Evolutionary conservation across 2,329 filamentous ascomycete species (phyloP).

Genomic region (Chaetomium olivaceum): DNA sequence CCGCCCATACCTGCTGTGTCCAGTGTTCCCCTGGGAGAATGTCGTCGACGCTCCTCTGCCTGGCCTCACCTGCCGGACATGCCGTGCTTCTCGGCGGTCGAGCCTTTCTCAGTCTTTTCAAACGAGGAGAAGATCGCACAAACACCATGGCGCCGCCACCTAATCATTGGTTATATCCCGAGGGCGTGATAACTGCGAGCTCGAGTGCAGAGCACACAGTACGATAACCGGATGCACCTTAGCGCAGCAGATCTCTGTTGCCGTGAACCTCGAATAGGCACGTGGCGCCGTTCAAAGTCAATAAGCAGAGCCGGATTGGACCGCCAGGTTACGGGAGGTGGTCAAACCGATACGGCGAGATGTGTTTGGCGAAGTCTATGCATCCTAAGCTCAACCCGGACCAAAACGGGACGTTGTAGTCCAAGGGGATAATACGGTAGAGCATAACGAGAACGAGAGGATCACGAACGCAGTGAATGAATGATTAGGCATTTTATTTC

Average conservation of each 20-base stretch:
- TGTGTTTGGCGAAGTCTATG: too few relatives aligned
- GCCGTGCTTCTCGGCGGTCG: too few relatives aligned
- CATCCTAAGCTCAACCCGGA: too few relatives aligned
- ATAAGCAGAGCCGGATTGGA: not conserved
- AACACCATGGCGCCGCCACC: too few relatives aligned
- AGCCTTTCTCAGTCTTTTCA: too few relatives aligned
- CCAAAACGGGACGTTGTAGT: too few relatives aligned
- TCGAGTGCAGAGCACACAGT: not conserved
- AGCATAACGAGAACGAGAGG: not conserved
- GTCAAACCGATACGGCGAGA: not conserved
- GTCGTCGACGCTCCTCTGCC: not conserved
- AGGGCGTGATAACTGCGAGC: not conserved
- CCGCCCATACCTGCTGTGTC: slow-evolving; percentile 2
- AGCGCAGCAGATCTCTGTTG: not conserved
- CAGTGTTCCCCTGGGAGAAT: slow-evolving; percentile 10
- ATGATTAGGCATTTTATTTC: not conserved
- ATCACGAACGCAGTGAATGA: not conserved
- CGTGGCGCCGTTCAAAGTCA: not conserved
- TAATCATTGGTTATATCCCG: too few relatives aligned
- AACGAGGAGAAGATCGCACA: too few relatives aligned
- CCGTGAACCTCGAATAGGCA: not conserved
- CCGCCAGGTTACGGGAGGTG: not conserved
- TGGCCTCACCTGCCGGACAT: too few relatives aligned
- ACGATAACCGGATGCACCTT: not conserved
- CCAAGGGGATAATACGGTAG: too few relatives aligned